Percentiles rank a stretch among this genome's conserved stretches.
phyloP scores from a whole-genome alignment of 1,284 basidiomycete genomes.

The Moesziomyces antarcticus region DNA sequence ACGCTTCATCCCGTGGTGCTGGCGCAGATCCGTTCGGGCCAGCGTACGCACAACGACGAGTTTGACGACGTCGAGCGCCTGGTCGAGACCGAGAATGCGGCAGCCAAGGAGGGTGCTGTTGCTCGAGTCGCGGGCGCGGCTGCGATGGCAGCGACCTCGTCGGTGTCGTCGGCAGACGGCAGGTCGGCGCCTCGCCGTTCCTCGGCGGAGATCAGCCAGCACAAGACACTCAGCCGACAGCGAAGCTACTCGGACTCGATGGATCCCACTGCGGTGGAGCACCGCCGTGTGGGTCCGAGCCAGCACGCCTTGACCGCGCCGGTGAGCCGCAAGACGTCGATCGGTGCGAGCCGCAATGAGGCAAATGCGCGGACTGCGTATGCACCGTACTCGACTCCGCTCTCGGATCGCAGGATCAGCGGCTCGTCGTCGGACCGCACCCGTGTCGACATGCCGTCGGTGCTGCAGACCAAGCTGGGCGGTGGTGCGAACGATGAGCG shows the following conservation, averaged over 20 bases:
- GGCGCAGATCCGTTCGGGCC: constrained; percentile 42
- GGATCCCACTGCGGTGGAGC: constrained; percentile 14
- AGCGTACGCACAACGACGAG: constrained; percentile 42
- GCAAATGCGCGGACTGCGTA: not conserved
- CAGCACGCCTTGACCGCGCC: constrained; percentile 25
- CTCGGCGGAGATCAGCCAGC: constrained; percentile 7
- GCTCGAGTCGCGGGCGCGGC: constrained; percentile 1
- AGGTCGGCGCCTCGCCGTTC: not conserved
- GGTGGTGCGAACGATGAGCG: constrained; percentile 2
- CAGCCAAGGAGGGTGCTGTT: not conserved
- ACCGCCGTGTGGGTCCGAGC: constrained; percentile 17
- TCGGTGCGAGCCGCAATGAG: constrained; percentile 4
- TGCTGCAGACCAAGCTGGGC: constrained; percentile 19
- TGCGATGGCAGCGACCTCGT: constrained; percentile 9
- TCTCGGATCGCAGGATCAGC: not conserved
- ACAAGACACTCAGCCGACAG: constrained; percentile 31
- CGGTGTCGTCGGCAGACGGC: constrained; percentile 8
- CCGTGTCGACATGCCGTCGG: constrained; percentile 24
- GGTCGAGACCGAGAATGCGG: constrained; percentile 42
- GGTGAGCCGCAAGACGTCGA: constrained; percentile 29
- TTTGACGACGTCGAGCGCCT: constrained; percentile 47
- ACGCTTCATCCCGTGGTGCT: constrained; percentile 46
- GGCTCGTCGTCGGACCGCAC: not conserved
- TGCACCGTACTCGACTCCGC: constrained; percentile 4
- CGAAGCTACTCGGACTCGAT: constrained; percentile 52